Evolutionary conservation across 441 rosid species (phyloP).

Genomic region (Kokia cookei): DNA sequence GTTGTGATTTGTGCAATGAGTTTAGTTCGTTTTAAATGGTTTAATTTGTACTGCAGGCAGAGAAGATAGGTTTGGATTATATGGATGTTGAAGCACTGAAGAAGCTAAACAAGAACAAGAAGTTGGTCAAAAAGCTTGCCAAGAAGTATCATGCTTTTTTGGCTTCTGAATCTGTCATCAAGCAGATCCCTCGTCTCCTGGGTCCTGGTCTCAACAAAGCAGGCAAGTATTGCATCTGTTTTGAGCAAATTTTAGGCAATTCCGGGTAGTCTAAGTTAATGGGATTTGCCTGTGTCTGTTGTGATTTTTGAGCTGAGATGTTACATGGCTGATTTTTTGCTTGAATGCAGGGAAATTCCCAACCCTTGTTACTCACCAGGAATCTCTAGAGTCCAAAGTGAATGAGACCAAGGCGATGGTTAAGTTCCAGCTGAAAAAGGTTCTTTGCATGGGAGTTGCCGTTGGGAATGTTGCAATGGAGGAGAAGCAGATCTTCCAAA

Average conservation of each 20-base stretch:
- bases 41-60: slow-evolving; percentile 44
- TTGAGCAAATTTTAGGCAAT: background rate
- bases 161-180: slow-evolving; percentile 96
- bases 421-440: slow-evolving; percentile 93
- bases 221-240: slow-evolving; percentile 47
- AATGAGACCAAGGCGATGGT: slow-evolving; percentile 93
- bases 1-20: background rate
- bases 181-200: slow-evolving; percentile 97
- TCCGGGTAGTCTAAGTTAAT: background rate
- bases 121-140: slow-evolving; percentile 92
- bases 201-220: slow-evolving; percentile 99
- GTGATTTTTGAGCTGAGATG: background rate
- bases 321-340: background rate
- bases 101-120: slow-evolving; percentile 95
- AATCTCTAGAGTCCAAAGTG: slow-evolving; percentile 82
- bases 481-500: slow-evolving; percentile 94
- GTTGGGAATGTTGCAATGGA: slow-evolving; percentile 85
- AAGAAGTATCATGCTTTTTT: slow-evolving; percentile 93
- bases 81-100: slow-evolving; percentile 95
- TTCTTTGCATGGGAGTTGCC: slow-evolving; percentile 98
- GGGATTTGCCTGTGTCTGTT: background rate
- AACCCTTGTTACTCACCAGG: slow-evolving; percentile 88
- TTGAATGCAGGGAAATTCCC: slow-evolving; percentile 87
- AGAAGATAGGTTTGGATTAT: slow-evolving; percentile 62
- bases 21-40: background rate